Base-by-base conservation (phyloP, 352 stramenopile species). In the Globisporangium lucens region DNA sequence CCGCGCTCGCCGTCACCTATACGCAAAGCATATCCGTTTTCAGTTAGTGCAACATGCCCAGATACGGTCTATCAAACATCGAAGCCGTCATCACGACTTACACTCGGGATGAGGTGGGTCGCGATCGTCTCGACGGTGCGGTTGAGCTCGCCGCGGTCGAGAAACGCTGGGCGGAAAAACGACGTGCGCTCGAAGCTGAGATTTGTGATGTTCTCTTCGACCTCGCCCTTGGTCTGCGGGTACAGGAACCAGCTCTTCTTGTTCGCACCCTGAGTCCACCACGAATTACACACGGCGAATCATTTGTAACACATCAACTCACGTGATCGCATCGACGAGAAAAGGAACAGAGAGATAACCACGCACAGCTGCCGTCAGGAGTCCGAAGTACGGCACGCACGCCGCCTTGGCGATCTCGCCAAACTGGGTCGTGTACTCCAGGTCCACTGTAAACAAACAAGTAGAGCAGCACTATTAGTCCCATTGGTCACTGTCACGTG, bases 221-320 rank as follows among this genome's bases (percentile, higher is more conserved):
- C 80, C 67, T 92, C 77, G 35, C 82, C 85, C 75, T 94, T 94
- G 8, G 83, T 92, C 71, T 90, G 71, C 7, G 80, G 77, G 69
- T 92, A 94, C 66, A 92, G 72, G 66, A 92, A 87, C 85, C 85
- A 94, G 59, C 82, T 90, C 71, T 79, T 74, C 73, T 89, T 89
- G 67, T 88, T 85, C 12, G 82, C 76, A 10, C 71, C 70, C 65
- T 90, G 67, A 38, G 35, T 8, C 12, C 35, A 38, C 35, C 35
- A 12, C 35, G 8, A 17, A 10, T 13, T 46, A 13, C 38, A 46
- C 10, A 46, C 17, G 38, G 38, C 13, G 13, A 20, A 46, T 46
- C 12, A 20, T 17, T 46, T 2, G 13, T 46, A 7, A 20, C 12
- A 17, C 38, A 46, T 46, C 38, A 46, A 20, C 10, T 46, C 12